phyloP scores from a whole-genome alignment of 1,284 basidiomycete species.

The Tilletia caries region DNA sequence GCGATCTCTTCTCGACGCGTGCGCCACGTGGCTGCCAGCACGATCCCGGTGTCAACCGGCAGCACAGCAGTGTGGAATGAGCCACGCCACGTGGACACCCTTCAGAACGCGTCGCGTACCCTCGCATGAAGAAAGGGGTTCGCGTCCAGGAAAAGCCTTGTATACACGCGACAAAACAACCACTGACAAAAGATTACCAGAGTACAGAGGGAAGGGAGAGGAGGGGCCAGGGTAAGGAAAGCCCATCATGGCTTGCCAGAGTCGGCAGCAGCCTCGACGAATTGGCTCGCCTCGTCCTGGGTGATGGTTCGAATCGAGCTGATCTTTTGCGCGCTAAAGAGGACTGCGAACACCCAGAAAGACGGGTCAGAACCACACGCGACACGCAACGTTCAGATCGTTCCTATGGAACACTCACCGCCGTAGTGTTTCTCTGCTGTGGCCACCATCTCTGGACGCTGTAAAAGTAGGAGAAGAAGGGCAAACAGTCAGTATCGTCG shows the following conservation, averaged over 20 bases:
- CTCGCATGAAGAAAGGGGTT: too few relatives aligned
- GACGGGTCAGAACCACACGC: not conserved
- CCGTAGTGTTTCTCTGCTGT: slow-evolving; percentile 95
- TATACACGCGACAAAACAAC: too few relatives aligned
- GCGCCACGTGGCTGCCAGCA: too few relatives aligned
- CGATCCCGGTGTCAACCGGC: too few relatives aligned
- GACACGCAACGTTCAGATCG: not conserved
- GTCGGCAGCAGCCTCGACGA: slow-evolving; percentile 64
- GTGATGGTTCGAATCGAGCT: slow-evolving; percentile 73
- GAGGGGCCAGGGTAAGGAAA: too few relatives aligned
- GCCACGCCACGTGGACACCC: too few relatives aligned
- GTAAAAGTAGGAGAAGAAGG: not conserved
- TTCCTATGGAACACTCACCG: slow-evolving; percentile 15
- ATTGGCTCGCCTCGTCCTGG: slow-evolving; percentile 78
- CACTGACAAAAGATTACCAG: too few relatives aligned
- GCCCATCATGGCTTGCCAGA: not conserved
- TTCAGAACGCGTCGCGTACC: too few relatives aligned
- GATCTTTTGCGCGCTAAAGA: slow-evolving; percentile 93
- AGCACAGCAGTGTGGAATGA: too few relatives aligned
- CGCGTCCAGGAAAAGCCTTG: too few relatives aligned
- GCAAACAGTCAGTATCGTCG: not conserved
- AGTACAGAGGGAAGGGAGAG: too few relatives aligned
- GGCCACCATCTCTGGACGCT: slow-evolving; percentile 86
- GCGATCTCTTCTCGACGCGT: too few relatives aligned
- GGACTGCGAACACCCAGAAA: slow-evolving; percentile 64